Conservation (phyloP, 495 filamentous ascomycete species). For the Aspergillus ostianus region DNA sequence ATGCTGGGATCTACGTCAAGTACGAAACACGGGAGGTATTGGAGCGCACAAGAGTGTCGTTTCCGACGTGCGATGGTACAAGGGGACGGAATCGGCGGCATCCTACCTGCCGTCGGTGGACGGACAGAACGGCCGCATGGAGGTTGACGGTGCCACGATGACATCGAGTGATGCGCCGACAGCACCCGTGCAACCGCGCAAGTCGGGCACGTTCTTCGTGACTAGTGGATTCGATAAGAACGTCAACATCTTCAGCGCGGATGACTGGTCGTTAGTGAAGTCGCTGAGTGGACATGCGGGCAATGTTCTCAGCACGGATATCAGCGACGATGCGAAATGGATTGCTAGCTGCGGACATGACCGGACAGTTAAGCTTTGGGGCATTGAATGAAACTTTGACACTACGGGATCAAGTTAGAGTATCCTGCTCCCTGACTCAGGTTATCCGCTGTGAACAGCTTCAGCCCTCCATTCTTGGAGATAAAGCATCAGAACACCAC, state of each 20-base stretch:
- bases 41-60: conserved; percentile 92
- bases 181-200: conserved; percentile 48
- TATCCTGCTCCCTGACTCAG: neutral
- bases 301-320: conserved; percentile 85
- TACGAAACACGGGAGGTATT: conserved; percentile 75
- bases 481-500: neutral
- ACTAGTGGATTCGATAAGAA: conserved; percentile 91
- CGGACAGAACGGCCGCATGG: conserved; percentile 60
- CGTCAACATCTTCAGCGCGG: conserved; percentile 91
- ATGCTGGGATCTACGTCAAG: conserved; percentile 94
- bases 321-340: conserved; percentile 81
- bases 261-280: conserved; percentile 92
- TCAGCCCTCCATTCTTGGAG: neutral
- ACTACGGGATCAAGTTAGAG: neutral
- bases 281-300: conserved; percentile 85
- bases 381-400: conserved; percentile 62
- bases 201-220: conserved; percentile 85
- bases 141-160: conserved; percentile 49
- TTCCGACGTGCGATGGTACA: conserved; percentile 91
- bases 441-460: neutral
- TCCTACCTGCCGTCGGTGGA: conserved; percentile 53
- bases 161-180: conserved; percentile 15
- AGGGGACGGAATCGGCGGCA: conserved; percentile 66
- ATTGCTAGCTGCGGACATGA: conserved; percentile 93
- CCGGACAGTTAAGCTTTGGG: conserved; percentile 95